These are phyloP conservation scores for Solanum bulbocastanum DNA, from an alignment of 257 asterid genomes.

Conservation along the genomic window DNA sequence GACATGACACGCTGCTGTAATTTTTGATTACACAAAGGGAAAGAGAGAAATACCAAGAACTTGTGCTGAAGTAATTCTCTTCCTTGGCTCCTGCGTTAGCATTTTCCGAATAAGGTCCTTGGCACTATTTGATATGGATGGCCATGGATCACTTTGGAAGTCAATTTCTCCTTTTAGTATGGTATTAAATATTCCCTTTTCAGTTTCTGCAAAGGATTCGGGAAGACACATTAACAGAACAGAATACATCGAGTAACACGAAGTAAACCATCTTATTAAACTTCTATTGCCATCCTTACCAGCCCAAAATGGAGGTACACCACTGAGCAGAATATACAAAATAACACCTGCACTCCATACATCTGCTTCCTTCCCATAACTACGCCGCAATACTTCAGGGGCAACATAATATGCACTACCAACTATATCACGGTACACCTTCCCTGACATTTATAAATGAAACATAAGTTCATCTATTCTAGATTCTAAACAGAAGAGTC, in stretches of 20 bases:
- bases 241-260: background rate
- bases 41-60: slow-evolving; percentile 59
- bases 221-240: background rate
- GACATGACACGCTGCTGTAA: background rate
- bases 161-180: slow-evolving; percentile 77
- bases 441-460: background rate
- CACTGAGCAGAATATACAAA: slow-evolving; percentile 15
- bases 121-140: slow-evolving; percentile 63
- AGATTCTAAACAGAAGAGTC: background rate
- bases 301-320: slow-evolving; percentile 20
- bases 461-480: background rate
- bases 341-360: slow-evolving; percentile 16
- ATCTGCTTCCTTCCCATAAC: slow-evolving; percentile 15
- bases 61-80: slow-evolving; percentile 65
- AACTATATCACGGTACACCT: slow-evolving; percentile 16
- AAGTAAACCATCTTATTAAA: background rate
- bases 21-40: background rate
- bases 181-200: slow-evolving; percentile 90
- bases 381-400: slow-evolving; percentile 14
- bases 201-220: slow-evolving; percentile 54
- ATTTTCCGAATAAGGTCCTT: slow-evolving; percentile 78
- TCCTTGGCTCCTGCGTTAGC: slow-evolving; percentile 79
- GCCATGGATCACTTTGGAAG: slow-evolving; percentile 87
- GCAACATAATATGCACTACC: slow-evolving; percentile 21
- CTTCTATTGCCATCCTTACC: background rate